phyloP scores from a whole-genome alignment of 192 early-diverging fungal genomes.

The Gonapodya prolifera region DNA sequence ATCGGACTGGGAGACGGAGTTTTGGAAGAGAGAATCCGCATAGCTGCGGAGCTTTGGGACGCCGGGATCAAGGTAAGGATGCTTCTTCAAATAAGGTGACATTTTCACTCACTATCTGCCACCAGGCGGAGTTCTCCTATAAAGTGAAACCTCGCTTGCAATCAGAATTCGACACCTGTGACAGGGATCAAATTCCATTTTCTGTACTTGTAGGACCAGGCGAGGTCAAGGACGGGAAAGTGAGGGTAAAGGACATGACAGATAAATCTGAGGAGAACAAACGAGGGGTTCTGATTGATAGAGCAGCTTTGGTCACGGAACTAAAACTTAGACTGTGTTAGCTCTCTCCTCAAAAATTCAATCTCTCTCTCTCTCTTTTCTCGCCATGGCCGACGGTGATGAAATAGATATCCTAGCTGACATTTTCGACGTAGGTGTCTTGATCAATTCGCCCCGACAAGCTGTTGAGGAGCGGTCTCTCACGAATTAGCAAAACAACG shows the following conservation, averaged over 20 bases:
- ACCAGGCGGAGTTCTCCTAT: constrained; percentile 73
- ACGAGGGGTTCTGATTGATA: background rate
- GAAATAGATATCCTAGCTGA: background rate
- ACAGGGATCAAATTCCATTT: constrained; percentile 76
- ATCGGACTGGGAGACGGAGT: constrained; percentile 66
- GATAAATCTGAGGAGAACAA: constrained; percentile 19
- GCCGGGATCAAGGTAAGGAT: constrained; percentile 51
- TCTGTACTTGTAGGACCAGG: constrained; percentile 77
- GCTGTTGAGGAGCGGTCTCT: background rate
- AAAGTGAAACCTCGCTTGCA: constrained; percentile 80
- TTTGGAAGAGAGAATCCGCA: constrained; percentile 77
- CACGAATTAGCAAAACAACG: background rate
- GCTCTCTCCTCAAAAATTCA: background rate
- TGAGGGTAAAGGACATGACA: constrained; percentile 79
- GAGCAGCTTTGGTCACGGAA: background rate
- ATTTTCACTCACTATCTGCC: constrained; percentile 8
- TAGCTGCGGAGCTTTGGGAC: constrained; percentile 85
- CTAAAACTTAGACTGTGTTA: background rate
- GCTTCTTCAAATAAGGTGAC: background rate
- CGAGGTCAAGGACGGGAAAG: constrained; percentile 65
- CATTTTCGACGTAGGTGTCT: background rate
- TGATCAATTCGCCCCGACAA: background rate
- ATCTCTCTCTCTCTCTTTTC: no score
- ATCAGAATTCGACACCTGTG: constrained; percentile 65
- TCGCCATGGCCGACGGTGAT: no score